A percentile compares a stretch with the other conserved stretches of the same genome.
These are phyloP conservation scores for Tieghemiomyces parasiticus DNA, from an alignment of 192 early-diverging fungal species.

Conservation along the genomic window DNA sequence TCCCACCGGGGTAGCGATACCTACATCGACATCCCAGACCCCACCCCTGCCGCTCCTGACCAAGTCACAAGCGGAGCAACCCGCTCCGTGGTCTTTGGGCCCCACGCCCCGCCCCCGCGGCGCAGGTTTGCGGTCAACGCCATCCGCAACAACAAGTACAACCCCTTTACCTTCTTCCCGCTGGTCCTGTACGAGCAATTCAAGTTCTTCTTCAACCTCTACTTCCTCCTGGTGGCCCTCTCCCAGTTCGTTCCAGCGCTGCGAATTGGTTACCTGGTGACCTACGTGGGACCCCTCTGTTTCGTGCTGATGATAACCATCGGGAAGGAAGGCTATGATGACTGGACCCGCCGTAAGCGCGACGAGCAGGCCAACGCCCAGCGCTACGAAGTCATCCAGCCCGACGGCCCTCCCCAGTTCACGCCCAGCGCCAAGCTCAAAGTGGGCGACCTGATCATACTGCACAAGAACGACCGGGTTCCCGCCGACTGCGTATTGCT, in stretches of 20 bases:
- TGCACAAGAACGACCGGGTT: constrained; percentile 79
- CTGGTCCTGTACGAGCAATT: constrained; percentile 81
- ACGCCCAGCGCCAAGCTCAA: constrained; percentile 67
- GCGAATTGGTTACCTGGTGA: constrained; percentile 67
- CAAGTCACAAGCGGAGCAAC: background rate
- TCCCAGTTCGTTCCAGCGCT: constrained; percentile 86
- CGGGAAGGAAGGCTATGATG: constrained; percentile 83
- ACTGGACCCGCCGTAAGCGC: constrained; percentile 60
- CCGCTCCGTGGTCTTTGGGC: background rate
- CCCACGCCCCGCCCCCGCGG: background rate
- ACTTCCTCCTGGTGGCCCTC: constrained; percentile 82
- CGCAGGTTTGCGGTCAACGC: constrained; percentile 57
- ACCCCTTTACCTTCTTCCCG: constrained; percentile 60
- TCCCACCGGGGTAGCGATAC: background rate
- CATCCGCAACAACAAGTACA: constrained; percentile 81
- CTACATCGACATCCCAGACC: constrained; percentile 8
- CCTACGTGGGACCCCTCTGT: constrained; percentile 84
- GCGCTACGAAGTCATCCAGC: constrained; percentile 48
- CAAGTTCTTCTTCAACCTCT: constrained; percentile 90
- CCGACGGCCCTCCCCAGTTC: constrained; percentile 31
- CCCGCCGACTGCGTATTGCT: constrained; percentile 86
- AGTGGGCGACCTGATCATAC: constrained; percentile 75
- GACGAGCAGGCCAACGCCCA: constrained; percentile 88
- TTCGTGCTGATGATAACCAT: constrained; percentile 87
- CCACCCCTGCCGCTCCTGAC: background rate